These are phyloP conservation scores for Pestalotiopsis sp. DNA, from an alignment of 2,329 filamentous ascomycete species.

Conservation along the genomic window DNA sequence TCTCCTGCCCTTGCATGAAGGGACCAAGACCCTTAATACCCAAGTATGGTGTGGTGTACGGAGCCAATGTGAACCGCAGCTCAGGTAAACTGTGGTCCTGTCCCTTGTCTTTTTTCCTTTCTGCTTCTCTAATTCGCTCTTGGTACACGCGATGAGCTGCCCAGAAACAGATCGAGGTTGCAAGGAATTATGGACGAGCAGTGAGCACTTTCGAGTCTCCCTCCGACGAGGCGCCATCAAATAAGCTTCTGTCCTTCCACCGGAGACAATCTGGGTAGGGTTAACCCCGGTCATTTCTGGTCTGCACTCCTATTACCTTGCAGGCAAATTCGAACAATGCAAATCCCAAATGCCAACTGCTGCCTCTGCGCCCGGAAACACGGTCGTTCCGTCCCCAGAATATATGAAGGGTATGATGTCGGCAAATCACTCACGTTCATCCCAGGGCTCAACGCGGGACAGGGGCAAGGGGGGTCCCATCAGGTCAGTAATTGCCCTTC, in stretches of 20 bases:
- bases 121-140: background rate
- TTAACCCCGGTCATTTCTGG: background rate
- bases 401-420: background rate
- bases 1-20: background rate
- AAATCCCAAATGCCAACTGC: background rate
- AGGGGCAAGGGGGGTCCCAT: background rate
- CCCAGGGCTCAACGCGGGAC: background rate
- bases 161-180: background rate
- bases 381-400: background rate
- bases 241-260: background rate
- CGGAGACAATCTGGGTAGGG: background rate
- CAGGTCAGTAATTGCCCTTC: background rate
- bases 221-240: background rate
- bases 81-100: background rate
- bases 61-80: background rate
- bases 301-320: slow-evolving; percentile 9
- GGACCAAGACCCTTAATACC: background rate
- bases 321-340: background rate
- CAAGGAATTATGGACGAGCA: background rate
- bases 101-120: too few relatives aligned
- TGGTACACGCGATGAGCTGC: background rate
- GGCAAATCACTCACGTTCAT: background rate
- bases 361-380: background rate
- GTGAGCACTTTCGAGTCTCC: background rate
- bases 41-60: too few relatives aligned